Percentiles rank a stretch among this genome's conserved stretches.
Conservation (phyloP, 805 yeast genomes). For the Debaryomyces castellii region DNA sequence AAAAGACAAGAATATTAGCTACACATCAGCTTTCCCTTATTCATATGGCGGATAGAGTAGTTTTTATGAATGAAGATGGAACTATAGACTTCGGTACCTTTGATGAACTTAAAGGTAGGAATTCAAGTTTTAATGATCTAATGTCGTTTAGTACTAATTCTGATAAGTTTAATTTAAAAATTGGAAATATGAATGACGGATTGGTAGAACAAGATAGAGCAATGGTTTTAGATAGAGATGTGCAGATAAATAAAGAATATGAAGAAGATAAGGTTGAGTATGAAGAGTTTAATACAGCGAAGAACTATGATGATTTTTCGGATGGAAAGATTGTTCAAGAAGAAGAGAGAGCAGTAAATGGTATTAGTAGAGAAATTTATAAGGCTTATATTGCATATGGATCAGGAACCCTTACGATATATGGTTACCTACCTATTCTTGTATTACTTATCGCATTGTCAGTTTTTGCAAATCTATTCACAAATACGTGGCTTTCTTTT, state of each 20-base stretch:
- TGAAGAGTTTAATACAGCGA: constrained; percentile 11
- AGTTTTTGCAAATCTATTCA: constrained; percentile 52
- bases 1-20: constrained; percentile 71
- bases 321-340: constrained; percentile 27
- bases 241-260: neutral
- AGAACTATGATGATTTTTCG: constrained; percentile 5
- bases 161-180: constrained; percentile 6
- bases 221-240: no score
- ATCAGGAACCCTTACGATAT: constrained; percentile 20
- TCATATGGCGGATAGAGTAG: constrained; percentile 64
- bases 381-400: constrained; percentile 30
- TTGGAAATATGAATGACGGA: constrained; percentile 1
- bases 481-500: constrained; percentile 75
- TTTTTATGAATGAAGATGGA: constrained; percentile 69
- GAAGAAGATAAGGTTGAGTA: constrained; percentile 2
- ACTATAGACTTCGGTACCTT: constrained; percentile 59
- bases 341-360: constrained; percentile 59
- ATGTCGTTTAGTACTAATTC: constrained; percentile 34
- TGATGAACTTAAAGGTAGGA: constrained; percentile 47
- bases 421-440: constrained; percentile 7
- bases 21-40: constrained; percentile 81
- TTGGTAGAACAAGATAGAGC: no score
- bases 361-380: constrained; percentile 34
- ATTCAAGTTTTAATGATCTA: constrained; percentile 33
- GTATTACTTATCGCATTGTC: constrained; percentile 14